A percentile compares a stretch with the other conserved stretches of the same genome.
These are phyloP conservation scores for Coelastrella sp. DNA, from an alignment of 139 green algal genomes.

Conservation along the genomic window DNA sequence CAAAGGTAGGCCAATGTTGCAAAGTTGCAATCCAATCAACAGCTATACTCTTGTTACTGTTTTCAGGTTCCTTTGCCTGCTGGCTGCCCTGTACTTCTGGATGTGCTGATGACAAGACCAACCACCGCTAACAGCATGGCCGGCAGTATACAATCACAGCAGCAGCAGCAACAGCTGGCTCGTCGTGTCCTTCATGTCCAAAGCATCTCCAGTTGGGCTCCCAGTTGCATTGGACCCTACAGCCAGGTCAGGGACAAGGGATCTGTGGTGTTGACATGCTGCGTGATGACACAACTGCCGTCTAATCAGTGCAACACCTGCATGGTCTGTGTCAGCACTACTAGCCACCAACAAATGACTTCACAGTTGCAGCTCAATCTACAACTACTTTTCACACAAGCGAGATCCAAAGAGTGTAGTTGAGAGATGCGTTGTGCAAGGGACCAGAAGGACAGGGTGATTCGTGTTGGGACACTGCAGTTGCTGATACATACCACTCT, in stretches of 20 bases:
- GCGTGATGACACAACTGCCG: neutral
- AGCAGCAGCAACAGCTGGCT: conserved; percentile 9
- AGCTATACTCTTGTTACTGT: neutral
- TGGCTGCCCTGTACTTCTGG: conserved; percentile 60
- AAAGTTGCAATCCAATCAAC: neutral
- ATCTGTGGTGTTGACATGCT: neutral
- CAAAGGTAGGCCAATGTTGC: too few species aligned
- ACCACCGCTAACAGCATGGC: neutral
- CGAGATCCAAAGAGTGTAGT: too few species aligned
- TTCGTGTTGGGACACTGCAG: too few species aligned
- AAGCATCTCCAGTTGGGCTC: conserved; percentile 95
- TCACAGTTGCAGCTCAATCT: too few species aligned
- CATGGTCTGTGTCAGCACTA: too few species aligned
- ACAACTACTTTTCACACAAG: too few species aligned
- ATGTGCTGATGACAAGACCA: conserved; percentile 59
- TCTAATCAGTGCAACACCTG: too few species aligned
- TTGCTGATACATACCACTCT: neutral
- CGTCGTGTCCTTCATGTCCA: conserved; percentile 94
- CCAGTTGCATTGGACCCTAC: conserved; percentile 98
- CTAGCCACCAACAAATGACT: too few species aligned
- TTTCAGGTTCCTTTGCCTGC: conserved; percentile 64
- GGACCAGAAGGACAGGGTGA: too few species aligned
- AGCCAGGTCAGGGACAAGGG: conserved; percentile 74
- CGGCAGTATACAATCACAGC: conserved; percentile 32
- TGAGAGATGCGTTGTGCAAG: too few species aligned